Conservation (phyloP, 306 rosid genomes). For the Cucumis sativus region Cucumber_9930_V3 NC_026660.2:11989501-11990000, state of each 20-base stretch:
- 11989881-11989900: not conserved
- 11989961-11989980: no score
- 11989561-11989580: slow-evolving; percentile 66
- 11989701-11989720: slow-evolving; percentile 86
- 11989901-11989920: no score
- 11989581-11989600: slow-evolving; percentile 61
- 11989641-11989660: slow-evolving; percentile 41
- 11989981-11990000: no score
- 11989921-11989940: no score
- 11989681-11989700: slow-evolving; percentile 67
- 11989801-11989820: slow-evolving; percentile 68
- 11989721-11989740: slow-evolving; percentile 93
- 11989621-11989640: slow-evolving; percentile 43
- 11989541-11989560: slow-evolving; percentile 50
- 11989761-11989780: slow-evolving; percentile 63
- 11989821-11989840: slow-evolving; percentile 7
- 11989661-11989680: slow-evolving; percentile 59
- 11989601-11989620: slow-evolving; percentile 58
- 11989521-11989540: slow-evolving; percentile 51
- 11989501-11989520: slow-evolving; percentile 96
- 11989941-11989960: no score
- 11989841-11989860: not conserved
- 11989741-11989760: slow-evolving; percentile 82
- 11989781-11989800: slow-evolving; percentile 63
- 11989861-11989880: not conserved